A percentile compares a stretch with the other conserved stretches of the same genome.
Conservation (phyloP, 768 basidiomycete species). For the Amanita pseudoporphyria region DNA sequence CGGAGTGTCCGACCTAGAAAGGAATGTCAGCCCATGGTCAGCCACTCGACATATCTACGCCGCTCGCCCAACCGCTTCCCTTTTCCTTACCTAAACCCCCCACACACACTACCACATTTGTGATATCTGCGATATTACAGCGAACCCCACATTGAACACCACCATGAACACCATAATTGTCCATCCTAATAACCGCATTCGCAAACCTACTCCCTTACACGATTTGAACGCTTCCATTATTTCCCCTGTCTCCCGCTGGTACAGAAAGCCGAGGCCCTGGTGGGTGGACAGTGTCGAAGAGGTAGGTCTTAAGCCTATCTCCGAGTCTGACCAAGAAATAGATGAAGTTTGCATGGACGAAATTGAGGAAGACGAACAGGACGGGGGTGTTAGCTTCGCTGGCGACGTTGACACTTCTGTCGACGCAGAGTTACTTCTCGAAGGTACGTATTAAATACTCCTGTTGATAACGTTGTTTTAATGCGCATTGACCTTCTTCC, state of each 20-base stretch:
- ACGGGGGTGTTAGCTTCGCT: not conserved
- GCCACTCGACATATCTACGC: not conserved
- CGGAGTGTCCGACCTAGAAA: no score
- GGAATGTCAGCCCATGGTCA: not conserved
- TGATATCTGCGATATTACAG: constrained; percentile 1
- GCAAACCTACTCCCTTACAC: not conserved
- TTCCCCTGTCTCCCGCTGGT: not conserved
- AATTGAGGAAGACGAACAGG: no score
- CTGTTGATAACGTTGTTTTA: not conserved
- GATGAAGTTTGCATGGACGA: not conserved
- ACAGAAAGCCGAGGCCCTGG: not conserved
- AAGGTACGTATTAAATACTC: not conserved
- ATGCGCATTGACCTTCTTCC: not conserved
- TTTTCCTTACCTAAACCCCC: constrained; percentile 1
- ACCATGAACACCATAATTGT: constrained; percentile 1
- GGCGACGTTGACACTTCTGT: not conserved
- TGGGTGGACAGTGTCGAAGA: not conserved
- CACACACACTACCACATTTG: not conserved
- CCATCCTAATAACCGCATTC: not conserved
- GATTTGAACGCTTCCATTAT: not conserved
- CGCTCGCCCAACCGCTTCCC: not conserved
- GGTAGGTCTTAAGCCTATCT: not conserved
- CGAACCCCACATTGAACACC: not conserved
- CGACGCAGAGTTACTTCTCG: not conserved
- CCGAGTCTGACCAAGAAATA: not conserved